phyloP scores from a whole-genome alignment of 2,329 filamentous ascomycete species.

The Coleophoma eucalyptorum region DNA sequence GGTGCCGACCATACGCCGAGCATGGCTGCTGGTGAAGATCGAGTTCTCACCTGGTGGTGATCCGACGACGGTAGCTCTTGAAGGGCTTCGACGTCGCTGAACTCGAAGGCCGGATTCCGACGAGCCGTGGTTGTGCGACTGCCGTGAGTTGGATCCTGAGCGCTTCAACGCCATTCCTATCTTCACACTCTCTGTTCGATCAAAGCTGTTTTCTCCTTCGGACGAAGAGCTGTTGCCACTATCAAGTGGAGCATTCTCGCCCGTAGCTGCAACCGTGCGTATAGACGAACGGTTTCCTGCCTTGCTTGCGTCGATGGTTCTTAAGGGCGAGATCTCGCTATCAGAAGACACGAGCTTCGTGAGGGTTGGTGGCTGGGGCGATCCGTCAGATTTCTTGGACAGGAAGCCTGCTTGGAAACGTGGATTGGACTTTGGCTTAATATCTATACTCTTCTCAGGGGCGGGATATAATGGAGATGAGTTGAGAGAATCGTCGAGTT shows the following conservation, averaged over 20 bases:
- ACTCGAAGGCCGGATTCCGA: conserved; percentile 17
- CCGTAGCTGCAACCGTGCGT: conserved; percentile 26
- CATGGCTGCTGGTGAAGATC: conserved; percentile 62
- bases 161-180: conserved; percentile 26
- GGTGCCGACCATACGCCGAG: conserved; percentile 61
- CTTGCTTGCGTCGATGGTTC: conserved; percentile 45
- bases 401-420: conserved; percentile 90
- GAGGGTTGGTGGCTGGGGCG: conserved; percentile 57
- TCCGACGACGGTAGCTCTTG: conserved; percentile 42
- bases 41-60: conserved; percentile 53
- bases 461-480: conserved; percentile 51
- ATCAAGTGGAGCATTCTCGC: conserved; percentile 21
- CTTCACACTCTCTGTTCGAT: conserved; percentile 22
- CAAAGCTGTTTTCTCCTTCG: conserved; percentile 25
- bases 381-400: conserved; percentile 59
- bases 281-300: conserved; percentile 41
- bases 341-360: conserved; percentile 53
- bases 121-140: conserved; percentile 13
- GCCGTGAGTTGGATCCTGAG: conserved; percentile 21
- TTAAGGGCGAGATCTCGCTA: conserved; percentile 51
- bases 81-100: conserved; percentile 28
- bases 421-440: conserved; percentile 58
- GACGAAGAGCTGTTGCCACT: conserved; percentile 32
- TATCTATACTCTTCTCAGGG: conserved; percentile 55
- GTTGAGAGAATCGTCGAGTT: conserved; percentile 35